Base-by-base conservation (phyloP, 1,284 basidiomycete species). In the Apiotrichum sp. region DNA sequence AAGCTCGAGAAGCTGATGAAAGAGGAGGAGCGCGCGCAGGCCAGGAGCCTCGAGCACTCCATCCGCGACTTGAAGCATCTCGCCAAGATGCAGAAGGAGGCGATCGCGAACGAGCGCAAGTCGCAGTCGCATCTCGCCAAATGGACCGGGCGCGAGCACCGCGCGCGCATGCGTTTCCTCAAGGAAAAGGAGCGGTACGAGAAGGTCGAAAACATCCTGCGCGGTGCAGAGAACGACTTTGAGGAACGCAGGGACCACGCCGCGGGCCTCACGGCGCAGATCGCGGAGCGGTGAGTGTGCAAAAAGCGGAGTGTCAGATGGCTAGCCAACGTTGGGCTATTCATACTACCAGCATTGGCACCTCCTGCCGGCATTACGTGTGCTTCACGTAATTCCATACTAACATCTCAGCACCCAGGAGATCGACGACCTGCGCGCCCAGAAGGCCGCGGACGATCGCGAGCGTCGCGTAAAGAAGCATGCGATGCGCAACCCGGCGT, bases 381-480 rank as follows among this genome's bases (percentile, higher is more conserved):
- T 39, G 16, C 8, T 29, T 2, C 22, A 22, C 22, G 22, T 22
- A 22, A 22, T 22, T 22, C 22, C n/a, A 35, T 33, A 34, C 47
- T 48, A 14, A 49, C 51, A 45, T 8, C 22, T 14, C 55, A 73
- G 77, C 65, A 74, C 72, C 9, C 67, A 74, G 57, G 77, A 79
- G 55, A 68, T 78, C 40, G 77, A 79, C 57, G 73, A 77, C 57
- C 58, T 78, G 36, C 64, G 77, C 53, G 71, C 68, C 13, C 72
- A 75, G 53, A 78, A 78, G 70, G 76, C 75, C 22, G 75, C 75
- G 4, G 78, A 78, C 61, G 78, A 78, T 60, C 72, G 77, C 47
- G 78, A 78, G 62, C 64, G 78, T 40, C 74, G 72, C 51, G 72
- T 74, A 63, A 78, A 77, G 64, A 57, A 75, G 34, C 62, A 71